phyloP scores from a whole-genome alignment of 2,329 filamentous ascomycete species.

The Drechslerella coelobrocha region DNA sequence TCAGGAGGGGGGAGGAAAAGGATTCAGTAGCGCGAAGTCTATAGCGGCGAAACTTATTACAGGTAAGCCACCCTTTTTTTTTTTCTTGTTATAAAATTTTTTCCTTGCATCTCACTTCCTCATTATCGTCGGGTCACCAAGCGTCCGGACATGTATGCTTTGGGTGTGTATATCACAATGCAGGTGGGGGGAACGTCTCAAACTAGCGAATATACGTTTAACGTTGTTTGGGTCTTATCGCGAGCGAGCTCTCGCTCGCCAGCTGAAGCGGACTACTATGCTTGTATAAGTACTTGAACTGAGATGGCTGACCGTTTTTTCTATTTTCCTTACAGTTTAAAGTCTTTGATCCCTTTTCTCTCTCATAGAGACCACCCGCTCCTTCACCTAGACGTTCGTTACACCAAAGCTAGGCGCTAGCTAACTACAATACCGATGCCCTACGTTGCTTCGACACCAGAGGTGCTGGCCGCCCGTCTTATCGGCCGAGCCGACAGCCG shows the following conservation, averaged over 20 bases:
- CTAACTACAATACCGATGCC: slow-evolving; percentile 62
- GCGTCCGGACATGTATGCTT: not conserved
- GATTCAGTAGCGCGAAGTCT: not conserved
- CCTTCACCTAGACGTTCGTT: not conserved
- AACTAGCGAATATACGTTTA: not conserved
- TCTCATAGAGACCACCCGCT: not conserved
- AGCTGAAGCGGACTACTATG: not conserved
- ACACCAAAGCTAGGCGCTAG: not conserved
- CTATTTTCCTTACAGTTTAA: not conserved
- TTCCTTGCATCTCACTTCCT: not conserved
- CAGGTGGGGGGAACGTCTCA: slow-evolving; percentile 1
- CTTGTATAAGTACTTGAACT: slow-evolving; percentile 1
- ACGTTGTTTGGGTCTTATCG: not conserved
- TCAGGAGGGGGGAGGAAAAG: not conserved
- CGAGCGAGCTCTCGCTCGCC: not conserved
- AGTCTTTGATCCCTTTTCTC: not conserved
- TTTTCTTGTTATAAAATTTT: not conserved
- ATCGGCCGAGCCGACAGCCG: slow-evolving; percentile 82
- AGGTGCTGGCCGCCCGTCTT: slow-evolving; percentile 65
- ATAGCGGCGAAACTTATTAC: not conserved
- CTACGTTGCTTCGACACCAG: slow-evolving; percentile 76
- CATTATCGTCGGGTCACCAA: not conserved
- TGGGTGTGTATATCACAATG: not conserved
- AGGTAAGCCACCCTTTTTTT: not conserved
- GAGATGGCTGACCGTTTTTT: not conserved